Conservation (phyloP, 2,329 filamentous ascomycete genomes). For the Exophiala viscosa region DNA sequence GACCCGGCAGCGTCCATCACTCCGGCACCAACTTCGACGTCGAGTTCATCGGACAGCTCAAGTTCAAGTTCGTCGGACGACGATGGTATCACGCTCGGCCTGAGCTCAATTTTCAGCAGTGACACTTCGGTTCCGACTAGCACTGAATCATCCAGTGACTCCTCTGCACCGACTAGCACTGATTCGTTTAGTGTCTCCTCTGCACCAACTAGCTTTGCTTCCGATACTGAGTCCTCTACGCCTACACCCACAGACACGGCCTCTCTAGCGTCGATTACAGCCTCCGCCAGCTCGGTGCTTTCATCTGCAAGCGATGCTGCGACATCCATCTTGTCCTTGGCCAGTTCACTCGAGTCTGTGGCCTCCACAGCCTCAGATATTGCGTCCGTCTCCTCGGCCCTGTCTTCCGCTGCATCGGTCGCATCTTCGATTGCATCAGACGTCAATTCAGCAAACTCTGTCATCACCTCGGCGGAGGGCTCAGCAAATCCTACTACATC, state of each 20-base stretch:
- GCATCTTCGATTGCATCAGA: constrained; percentile 20
- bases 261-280: constrained; percentile 1
- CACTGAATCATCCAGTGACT: background rate
- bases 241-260: constrained; percentile 21
- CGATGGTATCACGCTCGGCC: constrained; percentile 16
- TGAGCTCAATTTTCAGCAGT: constrained; percentile 12
- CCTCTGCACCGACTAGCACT: background rate
- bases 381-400: constrained; percentile 19
- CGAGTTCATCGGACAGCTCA: constrained; percentile 6
- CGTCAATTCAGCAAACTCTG: constrained; percentile 16
- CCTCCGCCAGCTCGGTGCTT: constrained; percentile 11
- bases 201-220: background rate
- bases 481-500: constrained; percentile 4
- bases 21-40: constrained; percentile 17
- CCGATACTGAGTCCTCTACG: constrained; percentile 13
- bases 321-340: constrained; percentile 20
- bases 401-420: constrained; percentile 19
- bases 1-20: background rate
- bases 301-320: constrained; percentile 19
- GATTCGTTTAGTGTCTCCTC: background rate
- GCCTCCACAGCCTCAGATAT: constrained; percentile 19
- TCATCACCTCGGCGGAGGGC: constrained; percentile 10
- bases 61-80: background rate
- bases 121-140: constrained; percentile 11
- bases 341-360: constrained; percentile 20